Conservation (phyloP, 1,284 basidiomycete genomes). For the Trametes sp. region DNA sequence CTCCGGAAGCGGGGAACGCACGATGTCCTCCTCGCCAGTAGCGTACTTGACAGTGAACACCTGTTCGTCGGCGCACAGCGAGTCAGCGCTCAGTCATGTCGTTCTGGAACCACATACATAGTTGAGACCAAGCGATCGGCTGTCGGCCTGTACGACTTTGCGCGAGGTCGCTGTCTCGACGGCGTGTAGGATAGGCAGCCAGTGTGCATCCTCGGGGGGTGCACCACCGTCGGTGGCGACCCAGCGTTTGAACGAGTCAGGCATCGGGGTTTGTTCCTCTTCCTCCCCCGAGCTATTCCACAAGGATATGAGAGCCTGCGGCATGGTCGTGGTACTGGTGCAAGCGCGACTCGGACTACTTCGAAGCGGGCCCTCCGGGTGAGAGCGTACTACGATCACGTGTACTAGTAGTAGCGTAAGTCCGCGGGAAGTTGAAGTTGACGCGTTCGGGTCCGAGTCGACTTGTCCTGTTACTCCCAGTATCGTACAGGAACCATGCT, state of each 20-base stretch:
- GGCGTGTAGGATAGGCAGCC: neutral
- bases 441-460: too few species aligned
- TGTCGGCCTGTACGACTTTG: neutral
- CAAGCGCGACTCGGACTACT: too few species aligned
- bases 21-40: neutral
- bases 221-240: neutral
- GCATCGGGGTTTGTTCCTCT: neutral
- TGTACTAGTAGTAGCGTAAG: too few species aligned
- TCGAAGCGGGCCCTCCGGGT: too few species aligned
- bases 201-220: neutral
- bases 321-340: too few species aligned
- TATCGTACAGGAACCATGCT: too few species aligned
- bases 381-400: too few species aligned
- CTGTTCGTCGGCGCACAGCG: neutral
- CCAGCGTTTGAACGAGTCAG: neutral
- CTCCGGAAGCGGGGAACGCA: neutral
- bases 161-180: neutral
- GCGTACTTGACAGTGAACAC: slow-evolving; percentile 11
- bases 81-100: neutral
- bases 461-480: too few species aligned
- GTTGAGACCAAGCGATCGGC: neutral
- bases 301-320: neutral
- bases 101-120: neutral
- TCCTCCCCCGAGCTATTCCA: neutral
- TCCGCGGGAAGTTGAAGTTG: too few species aligned